These are phyloP conservation scores for Neofusicoccum cordaticola DNA, from an alignment of 2,329 filamentous ascomycete genomes.

Conservation along the genomic window DNA sequence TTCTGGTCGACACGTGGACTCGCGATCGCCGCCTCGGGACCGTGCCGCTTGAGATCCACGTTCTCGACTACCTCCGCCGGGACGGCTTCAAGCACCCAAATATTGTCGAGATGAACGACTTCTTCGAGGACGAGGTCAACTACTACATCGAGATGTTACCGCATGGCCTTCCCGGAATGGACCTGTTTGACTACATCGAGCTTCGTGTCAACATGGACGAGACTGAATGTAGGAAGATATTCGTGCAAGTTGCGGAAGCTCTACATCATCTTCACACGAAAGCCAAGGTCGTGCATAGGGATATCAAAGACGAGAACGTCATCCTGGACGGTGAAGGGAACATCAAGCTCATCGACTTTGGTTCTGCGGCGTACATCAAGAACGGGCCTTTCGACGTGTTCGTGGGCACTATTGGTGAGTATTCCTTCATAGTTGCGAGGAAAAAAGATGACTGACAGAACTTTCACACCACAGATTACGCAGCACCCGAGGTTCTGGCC, in stretches of 20 bases:
- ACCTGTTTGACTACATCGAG: conserved; percentile 98
- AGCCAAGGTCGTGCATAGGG: conserved; percentile 88
- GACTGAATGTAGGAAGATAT: conserved; percentile 88
- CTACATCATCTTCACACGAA: conserved; percentile 89
- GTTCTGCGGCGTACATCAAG: conserved; percentile 96
- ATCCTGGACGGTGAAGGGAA: conserved; percentile 91
- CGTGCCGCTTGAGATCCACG: conserved; percentile 94
- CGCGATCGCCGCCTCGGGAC: conserved; percentile 89
- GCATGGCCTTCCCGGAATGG: conserved; percentile 94
- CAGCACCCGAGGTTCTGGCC: conserved; percentile 93
- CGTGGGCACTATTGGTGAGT: conserved; percentile 92
- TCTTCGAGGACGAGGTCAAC: conserved; percentile 77
- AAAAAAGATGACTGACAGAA: not conserved
- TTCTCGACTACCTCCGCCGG: conserved; percentile 84
- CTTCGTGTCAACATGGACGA: conserved; percentile 96
- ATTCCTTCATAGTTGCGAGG: not conserved
- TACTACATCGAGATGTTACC: conserved; percentile 99
- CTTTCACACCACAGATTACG: conserved; percentile 69
- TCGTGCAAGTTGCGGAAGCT: conserved; percentile 85
- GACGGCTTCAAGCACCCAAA: conserved; percentile 64
- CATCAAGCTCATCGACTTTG: conserved; percentile 98
- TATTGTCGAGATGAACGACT: conserved; percentile 67
- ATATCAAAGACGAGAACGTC: conserved; percentile 99
- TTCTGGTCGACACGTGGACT: conserved; percentile 97
- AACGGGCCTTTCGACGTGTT: conserved; percentile 98